phyloP scores from a whole-genome alignment of 805 yeast species.

The Wickerhamomyces kurtzmanii region DNA sequence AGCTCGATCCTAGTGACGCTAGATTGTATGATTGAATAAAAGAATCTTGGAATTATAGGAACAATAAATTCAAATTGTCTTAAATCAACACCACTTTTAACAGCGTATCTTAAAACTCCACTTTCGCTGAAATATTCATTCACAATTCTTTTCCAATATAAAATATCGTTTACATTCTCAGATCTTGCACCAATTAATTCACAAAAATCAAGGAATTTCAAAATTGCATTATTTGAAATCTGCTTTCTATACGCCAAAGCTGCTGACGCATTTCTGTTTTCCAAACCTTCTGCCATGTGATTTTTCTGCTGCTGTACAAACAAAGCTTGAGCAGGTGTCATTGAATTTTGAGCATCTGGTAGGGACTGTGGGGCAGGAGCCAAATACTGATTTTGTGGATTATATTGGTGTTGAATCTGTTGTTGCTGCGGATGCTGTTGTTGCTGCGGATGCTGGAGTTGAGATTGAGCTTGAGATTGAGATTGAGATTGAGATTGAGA shows the following conservation, averaged over 20 bases:
- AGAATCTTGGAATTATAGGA: conserved; percentile 55
- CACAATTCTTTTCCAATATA: conserved; percentile 40
- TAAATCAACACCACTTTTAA: conserved; percentile 33
- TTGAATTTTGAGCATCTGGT: too few relatives aligned
- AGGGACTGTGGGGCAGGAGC: too few relatives aligned
- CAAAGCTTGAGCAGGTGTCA: too few relatives aligned
- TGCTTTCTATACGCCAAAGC: conserved; percentile 25
- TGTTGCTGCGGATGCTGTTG: conserved; percentile 6
- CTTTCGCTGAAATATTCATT: conserved; percentile 42
- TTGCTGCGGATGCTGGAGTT: conserved; percentile 11
- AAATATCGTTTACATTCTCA: conserved; percentile 31
- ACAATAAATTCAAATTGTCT: conserved; percentile 57
- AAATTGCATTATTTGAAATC: conserved; percentile 38
- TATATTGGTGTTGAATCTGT: conserved; percentile 1
- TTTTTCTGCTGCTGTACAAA: conserved; percentile 16
- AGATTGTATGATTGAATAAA: conserved; percentile 38
- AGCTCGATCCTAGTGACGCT: conserved; percentile 45
- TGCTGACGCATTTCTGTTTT: too few relatives aligned
- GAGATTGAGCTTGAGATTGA: conserved; percentile 10
- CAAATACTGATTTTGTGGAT: too few relatives aligned
- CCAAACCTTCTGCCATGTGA: conserved; percentile 2
- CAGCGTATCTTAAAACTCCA: conserved; percentile 36
- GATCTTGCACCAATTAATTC: conserved; percentile 33
- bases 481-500: conserved; percentile 2
- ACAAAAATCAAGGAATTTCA: conserved; percentile 38